Evolutionary conservation across 495 filamentous ascomycete species (phyloP), one percentile per base, ranked within the genome.

Genomic region (Aspergillus steynii): DNA sequence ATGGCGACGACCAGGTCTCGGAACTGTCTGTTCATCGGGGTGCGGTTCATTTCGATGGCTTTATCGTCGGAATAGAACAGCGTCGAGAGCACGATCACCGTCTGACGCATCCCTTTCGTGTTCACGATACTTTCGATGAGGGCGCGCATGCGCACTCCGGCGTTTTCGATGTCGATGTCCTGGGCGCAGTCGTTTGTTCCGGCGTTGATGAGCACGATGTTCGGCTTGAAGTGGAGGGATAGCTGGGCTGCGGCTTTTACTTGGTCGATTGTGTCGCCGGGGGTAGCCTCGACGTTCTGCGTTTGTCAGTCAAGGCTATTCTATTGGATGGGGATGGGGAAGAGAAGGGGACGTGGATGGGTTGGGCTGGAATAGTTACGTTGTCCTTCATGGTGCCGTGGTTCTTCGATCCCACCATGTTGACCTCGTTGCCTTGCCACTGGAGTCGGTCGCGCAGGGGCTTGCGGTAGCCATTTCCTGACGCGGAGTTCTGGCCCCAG

Each of bases 391-490:
- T 83, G 6, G 60, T 76, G n/a, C 83, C 82, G 57, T 68, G 59
- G 5, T 67, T 65, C 34, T 65, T 54, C 29, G 68, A 74, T 9
- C 83, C 83, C 10, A 85, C 73, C 75, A 85, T 82, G 66, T 83
- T 7, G 25, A 50, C 15, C 8, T 50, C 27, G 8, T 29, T 8
- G 5, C 48, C 48, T 14, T 32, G 15, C 27, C 15, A 1, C 12
- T 53, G 25, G 3, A 53, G 51, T 6, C 12, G 25, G 25, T 70
- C 69, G 10, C 73, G 66, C 31, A 79, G 62, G 28, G 72, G 64
- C 29, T 73, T 66, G 66, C 83, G 80, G 63, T 83, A 87, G 14
- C 83, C 83, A 70, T 84, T 80, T 27, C 78, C 76, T 53, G 80
- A 78, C 2, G 72, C 74, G 3, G 79, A 83, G 29, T 70, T 69